Evolutionary conservation across 352 stramenopile species (phyloP).

Genomic region (Elongisporangium prolatum): DNA sequence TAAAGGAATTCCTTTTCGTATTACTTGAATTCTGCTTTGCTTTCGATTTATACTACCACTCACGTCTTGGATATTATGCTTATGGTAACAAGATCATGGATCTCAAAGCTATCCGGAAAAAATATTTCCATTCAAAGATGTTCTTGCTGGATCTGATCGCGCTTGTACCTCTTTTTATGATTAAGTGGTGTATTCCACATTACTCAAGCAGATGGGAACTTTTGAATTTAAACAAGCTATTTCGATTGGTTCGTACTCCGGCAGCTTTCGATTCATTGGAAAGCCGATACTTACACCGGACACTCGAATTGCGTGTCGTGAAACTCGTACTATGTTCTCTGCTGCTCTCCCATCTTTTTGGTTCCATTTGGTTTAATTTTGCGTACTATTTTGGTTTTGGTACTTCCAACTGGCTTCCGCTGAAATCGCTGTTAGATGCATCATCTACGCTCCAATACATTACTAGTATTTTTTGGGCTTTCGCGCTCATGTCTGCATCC

Average conservation of each 20-base stretch:
- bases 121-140: slow-evolving; percentile 28
- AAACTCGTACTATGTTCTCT: slow-evolving; percentile 47
- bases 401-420: neutral
- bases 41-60: slow-evolving; percentile 42
- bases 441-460: slow-evolving; percentile 25
- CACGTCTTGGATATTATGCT: slow-evolving; percentile 48
- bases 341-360: slow-evolving; percentile 40
- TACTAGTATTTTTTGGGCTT: slow-evolving; percentile 46
- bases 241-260: slow-evolving; percentile 27
- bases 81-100: slow-evolving; percentile 75
- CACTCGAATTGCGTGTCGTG: slow-evolving; percentile 33
- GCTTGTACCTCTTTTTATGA: slow-evolving; percentile 32
- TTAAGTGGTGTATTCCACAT: slow-evolving; percentile 36
- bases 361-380: slow-evolving; percentile 65
- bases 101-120: slow-evolving; percentile 23
- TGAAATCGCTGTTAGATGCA: neutral
- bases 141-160: slow-evolving; percentile 32
- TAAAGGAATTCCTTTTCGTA: slow-evolving; percentile 20
- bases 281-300: slow-evolving; percentile 34
- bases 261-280: slow-evolving; percentile 22
- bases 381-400: neutral
- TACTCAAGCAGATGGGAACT: slow-evolving; percentile 20
- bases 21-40: slow-evolving; percentile 39
- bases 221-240: slow-evolving; percentile 50
- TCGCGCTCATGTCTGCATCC: slow-evolving; percentile 52